Evolutionary conservation across 2,329 filamentous ascomycete species (phyloP), one percentile per base, ranked within the genome.

Genomic region (Colletotrichum nymphaeae): DNA sequence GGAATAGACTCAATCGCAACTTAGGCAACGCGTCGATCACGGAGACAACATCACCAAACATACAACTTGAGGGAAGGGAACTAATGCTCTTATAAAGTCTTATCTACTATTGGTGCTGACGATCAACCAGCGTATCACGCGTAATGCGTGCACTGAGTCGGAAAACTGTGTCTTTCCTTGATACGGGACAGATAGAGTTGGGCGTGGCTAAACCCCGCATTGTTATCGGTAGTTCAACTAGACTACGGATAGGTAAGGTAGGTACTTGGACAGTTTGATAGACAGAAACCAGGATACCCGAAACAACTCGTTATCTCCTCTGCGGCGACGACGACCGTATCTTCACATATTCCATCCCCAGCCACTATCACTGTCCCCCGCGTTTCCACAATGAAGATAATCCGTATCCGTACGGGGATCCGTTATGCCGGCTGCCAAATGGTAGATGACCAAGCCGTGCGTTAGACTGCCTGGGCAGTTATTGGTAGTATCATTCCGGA

Each of bases 301-400:
- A 64, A 63, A 24, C 67, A 12, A 52, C 26, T 35, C 5, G 35
- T 57, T 58, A 69, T 69, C 59, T 69, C n/a, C 26, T 28, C 11
- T 57, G 32, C 49, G 30, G 56, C 58, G 52, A n/a, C 58, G 66
- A n/a, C n/a, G n/a, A 26, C 59, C 19, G 37, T 60, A 60, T 60
- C 42, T 60, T 49, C 42, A 19, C 52, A 19, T 19, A 22, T 35
- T 30, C 60, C 53, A 53, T 28, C 35, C 35, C 53, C 53, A 28
- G 14, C 37, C 42, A 9, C 42, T 49, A 11, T n/a, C 16, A 49
- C 19, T 19, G 5, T n/a, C 3, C 67, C 67, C 62, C 67, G 67
- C 67, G 67, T 64, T 64, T 37, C 35, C 59, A 57, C 35, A 32
- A 12, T 22, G 26, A 26, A 66, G 22, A 55, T 28, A 26, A 26